Base-by-base conservation (phyloP, 371 early-diverging fungal species). In the Rhizopus stolonifer region DNA sequence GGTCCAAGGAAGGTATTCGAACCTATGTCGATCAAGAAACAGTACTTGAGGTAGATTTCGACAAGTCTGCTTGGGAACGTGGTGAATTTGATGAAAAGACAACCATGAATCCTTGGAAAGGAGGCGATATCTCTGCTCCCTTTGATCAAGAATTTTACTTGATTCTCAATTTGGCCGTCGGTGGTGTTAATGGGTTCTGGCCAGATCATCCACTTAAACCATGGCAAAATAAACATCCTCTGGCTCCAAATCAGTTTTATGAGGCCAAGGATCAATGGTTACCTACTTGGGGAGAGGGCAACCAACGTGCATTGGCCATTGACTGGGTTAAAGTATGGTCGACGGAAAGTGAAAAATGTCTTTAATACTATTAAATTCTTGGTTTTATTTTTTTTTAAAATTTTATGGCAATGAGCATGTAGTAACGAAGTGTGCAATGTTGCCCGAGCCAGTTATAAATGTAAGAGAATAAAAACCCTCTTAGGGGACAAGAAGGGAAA, bases 141-240 rank as follows among this genome's bases (percentile, higher is more conserved):
- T 87, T 87, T 58, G 87, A 87, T 52, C 76, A 83, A 62, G 81
- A 82, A 44, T 83, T 83, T 44, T 82, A 79, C 47, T 25, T 85
- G 42, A 75, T 86, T 23, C 52, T 89, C 48, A 87, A 89, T 53
- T 75, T 89, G 2, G 87, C 89, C 6, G 86, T 86, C 2, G 87
- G 86, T 15, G 87, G 86, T 8, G 74, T 78, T 2, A 77, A 74
- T 44, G 84, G 76, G 1, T 87, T 73, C 54, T 89, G 83, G 67
- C 82, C 84, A 21, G 86, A 87, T 47, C 64, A 49, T 25, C 58
- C 58, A 2, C 49, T 32, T 21, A 82, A 82, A 38, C 85, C 85
- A n/a, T 85, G 85, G 85, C 59, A 44, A 11, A 79, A 77, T 43
- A 40, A 29, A 15, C 65, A 68, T 33, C 61, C 68, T 8, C 79